Evolutionary conservation across 345 rosid species (phyloP).

Genomic region (Fremontodendron californicum): DNA sequence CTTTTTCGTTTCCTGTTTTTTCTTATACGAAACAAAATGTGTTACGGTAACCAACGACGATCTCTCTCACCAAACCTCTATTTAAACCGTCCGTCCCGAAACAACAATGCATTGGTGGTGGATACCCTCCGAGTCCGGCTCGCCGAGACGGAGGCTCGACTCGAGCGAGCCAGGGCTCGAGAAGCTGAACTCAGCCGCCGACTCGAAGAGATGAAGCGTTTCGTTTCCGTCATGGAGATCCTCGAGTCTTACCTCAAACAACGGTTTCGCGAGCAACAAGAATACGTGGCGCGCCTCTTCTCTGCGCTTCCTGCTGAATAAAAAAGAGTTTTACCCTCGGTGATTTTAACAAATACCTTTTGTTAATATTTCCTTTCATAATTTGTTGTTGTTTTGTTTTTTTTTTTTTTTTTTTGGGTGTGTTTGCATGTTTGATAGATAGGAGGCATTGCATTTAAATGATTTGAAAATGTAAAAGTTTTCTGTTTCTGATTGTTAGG

Average conservation of each 20-base stretch:
- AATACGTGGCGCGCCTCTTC: too few species aligned
- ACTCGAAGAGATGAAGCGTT: not conserved
- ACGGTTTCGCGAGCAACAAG: not conserved
- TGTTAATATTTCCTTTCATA: too few species aligned
- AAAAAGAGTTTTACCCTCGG: too few species aligned
- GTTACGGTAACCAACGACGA: not conserved
- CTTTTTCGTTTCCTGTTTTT: too few species aligned
- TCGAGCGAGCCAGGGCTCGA: not conserved
- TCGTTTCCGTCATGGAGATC: not conserved
- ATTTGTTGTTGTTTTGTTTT: too few species aligned
- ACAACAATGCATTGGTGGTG: not conserved
- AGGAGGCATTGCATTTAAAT: not conserved
- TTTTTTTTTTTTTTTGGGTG: too few species aligned
- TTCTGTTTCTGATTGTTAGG: not conserved
- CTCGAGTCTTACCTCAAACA: not conserved
- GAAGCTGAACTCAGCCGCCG: not conserved
- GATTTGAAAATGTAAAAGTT: not conserved
- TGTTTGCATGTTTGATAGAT: not conserved
- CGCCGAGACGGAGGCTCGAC: not conserved
- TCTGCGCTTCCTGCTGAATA: too few species aligned
- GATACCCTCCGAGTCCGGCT: not conserved
- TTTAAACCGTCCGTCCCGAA: not conserved
- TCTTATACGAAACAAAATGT: not conserved
- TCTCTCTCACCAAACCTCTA: not conserved
- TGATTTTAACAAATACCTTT: too few species aligned